phyloP scores from a whole-genome alignment of 306 rosid species.

The Boehmeria nivea region DNA sequence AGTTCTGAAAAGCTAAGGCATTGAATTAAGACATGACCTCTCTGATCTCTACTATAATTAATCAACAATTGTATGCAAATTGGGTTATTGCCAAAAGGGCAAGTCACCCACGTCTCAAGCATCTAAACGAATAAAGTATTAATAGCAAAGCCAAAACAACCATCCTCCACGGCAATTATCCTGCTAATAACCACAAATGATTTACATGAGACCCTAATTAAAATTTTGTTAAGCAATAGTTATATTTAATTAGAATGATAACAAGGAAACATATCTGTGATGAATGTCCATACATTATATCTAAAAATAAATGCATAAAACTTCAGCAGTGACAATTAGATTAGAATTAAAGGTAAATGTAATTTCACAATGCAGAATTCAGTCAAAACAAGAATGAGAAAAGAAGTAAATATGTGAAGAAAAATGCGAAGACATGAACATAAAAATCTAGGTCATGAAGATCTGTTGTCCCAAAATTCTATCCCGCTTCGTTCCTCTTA shows the following conservation, averaged over 20 bases:
- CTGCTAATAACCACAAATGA: slow-evolving; percentile 11
- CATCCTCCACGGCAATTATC: slow-evolving; percentile 20
- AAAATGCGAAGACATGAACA: too few species aligned
- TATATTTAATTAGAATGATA: too few species aligned
- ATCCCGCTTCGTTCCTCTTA: too few species aligned
- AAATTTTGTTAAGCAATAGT: neutral
- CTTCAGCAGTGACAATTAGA: too few species aligned
- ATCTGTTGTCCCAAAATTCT: too few species aligned
- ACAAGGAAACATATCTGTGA: neutral
- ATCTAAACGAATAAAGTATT: slow-evolving; percentile 7
- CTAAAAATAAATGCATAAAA: neutral
- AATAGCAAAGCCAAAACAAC: slow-evolving; percentile 3
- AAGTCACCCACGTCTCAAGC: slow-evolving; percentile 20
- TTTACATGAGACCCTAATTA: neutral
- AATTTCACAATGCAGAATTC: too few species aligned
- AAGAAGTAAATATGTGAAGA: too few species aligned
- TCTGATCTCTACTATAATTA: slow-evolving; percentile 10
- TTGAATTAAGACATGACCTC: slow-evolving; percentile 45
- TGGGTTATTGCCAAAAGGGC: slow-evolving; percentile 32
- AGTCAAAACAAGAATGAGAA: too few species aligned
- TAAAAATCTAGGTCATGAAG: too few species aligned
- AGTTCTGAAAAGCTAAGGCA: slow-evolving; percentile 30
- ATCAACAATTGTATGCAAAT: slow-evolving; percentile 26
- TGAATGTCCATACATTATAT: neutral
- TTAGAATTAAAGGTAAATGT: too few species aligned